Conservation (phyloP, 2,329 filamentous ascomycete species). For the Huntiella abstrusa region DNA sequence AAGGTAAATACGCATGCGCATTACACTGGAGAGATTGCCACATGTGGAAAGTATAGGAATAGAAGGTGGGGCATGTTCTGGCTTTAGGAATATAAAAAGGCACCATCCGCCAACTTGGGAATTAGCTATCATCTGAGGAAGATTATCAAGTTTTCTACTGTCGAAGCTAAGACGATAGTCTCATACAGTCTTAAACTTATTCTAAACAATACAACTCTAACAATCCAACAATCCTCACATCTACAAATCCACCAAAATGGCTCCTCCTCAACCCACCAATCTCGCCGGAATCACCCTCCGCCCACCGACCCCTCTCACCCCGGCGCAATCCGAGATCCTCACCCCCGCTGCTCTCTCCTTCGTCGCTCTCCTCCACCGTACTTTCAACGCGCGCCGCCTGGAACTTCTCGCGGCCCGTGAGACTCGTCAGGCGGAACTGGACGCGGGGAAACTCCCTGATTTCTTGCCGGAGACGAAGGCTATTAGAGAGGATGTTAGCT, state of each 20-base stretch:
- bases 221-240: conserved; percentile 14
- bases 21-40: too few species aligned
- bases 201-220: neutral
- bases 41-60: too few species aligned
- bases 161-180: too few species aligned
- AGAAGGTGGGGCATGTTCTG: too few species aligned
- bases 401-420: conserved; percentile 70
- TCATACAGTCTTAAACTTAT: neutral
- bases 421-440: conserved; percentile 77
- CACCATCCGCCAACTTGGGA: too few species aligned
- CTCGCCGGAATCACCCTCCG: too few species aligned
- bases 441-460: conserved; percentile 73
- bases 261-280: too few species aligned
- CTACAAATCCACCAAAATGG: conserved; percentile 1
- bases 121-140: too few species aligned
- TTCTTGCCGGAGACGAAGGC: conserved; percentile 92
- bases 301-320: conserved; percentile 40
- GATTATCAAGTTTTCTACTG: too few species aligned
- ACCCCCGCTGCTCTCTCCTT: conserved; percentile 81
- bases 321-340: conserved; percentile 62
- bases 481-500: conserved; percentile 83
- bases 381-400: conserved; percentile 83
- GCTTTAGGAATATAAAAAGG: too few species aligned
- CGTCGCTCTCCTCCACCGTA: conserved; percentile 82
- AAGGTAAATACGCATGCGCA: too few species aligned